phyloP scores from a whole-genome alignment of 2,329 filamentous ascomycete genomes.

The Aspergillus pseudonomiae region DNA sequence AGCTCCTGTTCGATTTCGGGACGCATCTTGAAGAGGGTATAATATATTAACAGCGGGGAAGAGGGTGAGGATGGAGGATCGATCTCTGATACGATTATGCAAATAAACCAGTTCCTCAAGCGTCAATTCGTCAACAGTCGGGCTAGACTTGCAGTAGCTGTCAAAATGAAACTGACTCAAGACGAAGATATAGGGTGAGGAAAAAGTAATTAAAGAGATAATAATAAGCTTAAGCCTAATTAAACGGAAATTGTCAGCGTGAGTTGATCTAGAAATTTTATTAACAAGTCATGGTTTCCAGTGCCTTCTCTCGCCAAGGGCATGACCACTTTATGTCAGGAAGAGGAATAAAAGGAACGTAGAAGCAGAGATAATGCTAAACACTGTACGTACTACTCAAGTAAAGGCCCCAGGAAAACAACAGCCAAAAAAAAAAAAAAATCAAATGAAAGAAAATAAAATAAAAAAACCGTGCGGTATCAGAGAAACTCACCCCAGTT shows the following conservation, averaged over 20 bases:
- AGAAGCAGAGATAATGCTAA: background rate
- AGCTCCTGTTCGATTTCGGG: conserved; percentile 99
- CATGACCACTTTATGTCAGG: background rate
- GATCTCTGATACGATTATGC: background rate
- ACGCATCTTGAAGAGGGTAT: conserved; percentile 68
- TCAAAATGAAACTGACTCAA: background rate
- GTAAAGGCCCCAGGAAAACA: background rate
- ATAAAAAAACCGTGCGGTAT: conserved; percentile 7
- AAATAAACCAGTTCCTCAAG: background rate
- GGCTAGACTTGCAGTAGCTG: background rate
- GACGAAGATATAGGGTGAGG: background rate
- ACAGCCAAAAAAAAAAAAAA: conserved; percentile 8
- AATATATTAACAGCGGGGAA: conserved; percentile 13
- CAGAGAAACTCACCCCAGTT: conserved; percentile 19
- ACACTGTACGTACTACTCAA: conserved; percentile 1
- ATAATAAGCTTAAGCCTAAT: conserved; percentile 5
- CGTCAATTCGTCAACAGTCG: background rate
- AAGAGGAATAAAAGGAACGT: background rate
- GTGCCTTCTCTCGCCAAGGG: background rate
- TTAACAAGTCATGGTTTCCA: background rate
- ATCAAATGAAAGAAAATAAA: conserved; percentile 3
- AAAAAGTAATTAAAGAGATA: conserved; percentile 5
- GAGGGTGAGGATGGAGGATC: background rate
- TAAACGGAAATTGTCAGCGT: conserved; percentile 1
- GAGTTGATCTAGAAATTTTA: background rate